Conservation (phyloP, 2,329 filamentous ascomycete genomes). For the Penicillium sp. region DNA sequence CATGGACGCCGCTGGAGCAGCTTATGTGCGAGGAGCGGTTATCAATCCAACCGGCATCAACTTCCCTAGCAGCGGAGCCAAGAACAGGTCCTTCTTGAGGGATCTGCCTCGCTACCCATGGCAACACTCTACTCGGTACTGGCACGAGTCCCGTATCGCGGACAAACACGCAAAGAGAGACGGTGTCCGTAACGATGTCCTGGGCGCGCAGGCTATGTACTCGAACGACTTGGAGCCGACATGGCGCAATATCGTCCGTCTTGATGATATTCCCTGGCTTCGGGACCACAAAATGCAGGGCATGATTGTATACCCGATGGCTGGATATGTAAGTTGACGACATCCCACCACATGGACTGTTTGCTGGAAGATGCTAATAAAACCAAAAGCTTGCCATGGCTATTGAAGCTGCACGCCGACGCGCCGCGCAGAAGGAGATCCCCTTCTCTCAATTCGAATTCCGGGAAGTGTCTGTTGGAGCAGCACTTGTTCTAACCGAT, state of each 20-base stretch:
- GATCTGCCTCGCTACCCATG: conserved; percentile 53
- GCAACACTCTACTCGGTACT: conserved; percentile 52
- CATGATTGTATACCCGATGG: conserved; percentile 28
- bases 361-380: neutral
- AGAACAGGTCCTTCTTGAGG: conserved; percentile 24
- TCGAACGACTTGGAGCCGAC: conserved; percentile 27
- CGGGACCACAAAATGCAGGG: conserved; percentile 40
- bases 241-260: conserved; percentile 33
- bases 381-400: conserved; percentile 33
- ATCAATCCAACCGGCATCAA: conserved; percentile 24
- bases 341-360: neutral
- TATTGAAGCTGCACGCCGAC: conserved; percentile 38
- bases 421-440: conserved; percentile 29
- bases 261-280: conserved; percentile 32
- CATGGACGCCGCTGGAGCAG: conserved; percentile 26
- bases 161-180: conserved; percentile 28
- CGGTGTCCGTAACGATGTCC: conserved; percentile 30
- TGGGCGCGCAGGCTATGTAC: conserved; percentile 33
- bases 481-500: conserved; percentile 55
- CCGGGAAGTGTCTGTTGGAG: conserved; percentile 52
- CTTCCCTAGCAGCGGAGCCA: conserved; percentile 20
- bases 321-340: conserved; percentile 29
- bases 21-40: conserved; percentile 19
- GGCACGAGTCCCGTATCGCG: conserved; percentile 50
- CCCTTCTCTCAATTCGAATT: conserved; percentile 52